Percentiles rank a stretch among this genome's conserved stretches.
phyloP scores from a whole-genome alignment of 139 green algal species.

The Pedinophyceae sp. region DNA sequence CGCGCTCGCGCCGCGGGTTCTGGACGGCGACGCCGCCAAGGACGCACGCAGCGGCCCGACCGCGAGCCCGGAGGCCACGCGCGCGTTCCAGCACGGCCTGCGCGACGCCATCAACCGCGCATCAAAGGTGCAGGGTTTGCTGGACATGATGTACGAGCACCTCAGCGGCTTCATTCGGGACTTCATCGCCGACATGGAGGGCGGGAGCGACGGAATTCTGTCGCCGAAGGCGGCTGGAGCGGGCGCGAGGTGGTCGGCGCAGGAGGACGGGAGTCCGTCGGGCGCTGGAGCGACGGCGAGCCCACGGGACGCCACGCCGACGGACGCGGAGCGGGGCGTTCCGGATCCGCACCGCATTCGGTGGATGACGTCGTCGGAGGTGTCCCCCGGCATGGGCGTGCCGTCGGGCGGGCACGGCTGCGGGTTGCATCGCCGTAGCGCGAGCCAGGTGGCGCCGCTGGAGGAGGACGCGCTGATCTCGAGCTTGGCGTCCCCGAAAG shows the following conservation, averaged over 20 bases:
- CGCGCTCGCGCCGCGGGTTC: slow-evolving; percentile 10
- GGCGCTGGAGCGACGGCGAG: neutral
- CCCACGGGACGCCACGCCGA: neutral
- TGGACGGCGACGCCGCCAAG: slow-evolving; percentile 14
- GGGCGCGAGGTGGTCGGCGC: neutral
- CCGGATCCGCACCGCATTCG: neutral
- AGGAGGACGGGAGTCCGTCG: neutral
- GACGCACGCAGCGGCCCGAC: neutral
- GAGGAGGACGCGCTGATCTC: too few relatives aligned
- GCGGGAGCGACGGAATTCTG: neutral
- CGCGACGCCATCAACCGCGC: slow-evolving; percentile 13
- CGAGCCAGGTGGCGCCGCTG: too few relatives aligned
- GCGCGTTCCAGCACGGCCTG: slow-evolving; percentile 28
- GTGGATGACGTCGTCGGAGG: slow-evolving; percentile 21
- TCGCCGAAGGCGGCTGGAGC: neutral
- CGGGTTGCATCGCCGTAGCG: too few relatives aligned
- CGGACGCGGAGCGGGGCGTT: neutral
- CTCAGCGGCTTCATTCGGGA: slow-evolving; percentile 37
- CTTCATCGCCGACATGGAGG: slow-evolving; percentile 37
- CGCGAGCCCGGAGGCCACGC: neutral
- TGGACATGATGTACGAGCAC: slow-evolving; percentile 66
- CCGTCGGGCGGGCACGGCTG: too few relatives aligned
- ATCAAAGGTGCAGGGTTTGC: slow-evolving; percentile 29
- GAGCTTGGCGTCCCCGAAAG: too few relatives aligned
- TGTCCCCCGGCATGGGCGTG: too few relatives aligned